Percentiles rank a stretch among this genome's conserved stretches.
These are phyloP conservation scores for Talaromyces funiculosus DNA, from an alignment of 2,329 filamentous ascomycete genomes.

Conservation along the genomic window DNA sequence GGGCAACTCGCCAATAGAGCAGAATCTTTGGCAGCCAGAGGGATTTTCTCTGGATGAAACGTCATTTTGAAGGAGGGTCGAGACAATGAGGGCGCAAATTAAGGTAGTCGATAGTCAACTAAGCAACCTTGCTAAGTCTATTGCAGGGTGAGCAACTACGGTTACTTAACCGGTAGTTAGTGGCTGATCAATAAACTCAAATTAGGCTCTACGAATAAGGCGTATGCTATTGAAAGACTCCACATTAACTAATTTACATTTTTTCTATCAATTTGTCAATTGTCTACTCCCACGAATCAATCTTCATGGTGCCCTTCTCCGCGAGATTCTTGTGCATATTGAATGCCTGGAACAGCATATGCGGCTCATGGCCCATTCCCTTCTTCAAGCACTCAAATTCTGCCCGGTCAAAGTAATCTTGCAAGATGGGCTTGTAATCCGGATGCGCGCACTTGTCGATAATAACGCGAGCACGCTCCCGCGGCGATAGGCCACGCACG, in stretches of 20 bases:
- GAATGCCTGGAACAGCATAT: constrained; percentile 78
- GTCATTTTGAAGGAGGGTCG: too few relatives aligned
- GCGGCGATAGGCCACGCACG: constrained; percentile 72
- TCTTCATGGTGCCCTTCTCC: constrained; percentile 86
- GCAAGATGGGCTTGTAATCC: constrained; percentile 74
- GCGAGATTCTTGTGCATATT: constrained; percentile 81
- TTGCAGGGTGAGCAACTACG: too few relatives aligned
- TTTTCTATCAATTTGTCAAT: not conserved
- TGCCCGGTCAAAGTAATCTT: constrained; percentile 77
- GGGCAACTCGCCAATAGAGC: too few relatives aligned
- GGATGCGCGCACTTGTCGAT: constrained; percentile 84
- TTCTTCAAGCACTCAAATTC: constrained; percentile 80
- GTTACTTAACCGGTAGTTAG: too few relatives aligned
- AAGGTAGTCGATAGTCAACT: too few relatives aligned
- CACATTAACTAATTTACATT: not conserved
- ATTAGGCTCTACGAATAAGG: not conserved
- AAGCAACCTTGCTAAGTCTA: too few relatives aligned
- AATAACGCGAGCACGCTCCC: constrained; percentile 76
- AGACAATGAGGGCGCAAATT: too few relatives aligned
- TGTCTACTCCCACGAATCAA: constrained; percentile 55
- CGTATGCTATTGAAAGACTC: not conserved
- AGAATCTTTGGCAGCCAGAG: too few relatives aligned
- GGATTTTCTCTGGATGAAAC: too few relatives aligned
- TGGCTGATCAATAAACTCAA: not conserved
- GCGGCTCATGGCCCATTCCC: constrained; percentile 86